phyloP scores from a whole-genome alignment of 345 rosid species.

The Euphorbia peplus region DNA sequence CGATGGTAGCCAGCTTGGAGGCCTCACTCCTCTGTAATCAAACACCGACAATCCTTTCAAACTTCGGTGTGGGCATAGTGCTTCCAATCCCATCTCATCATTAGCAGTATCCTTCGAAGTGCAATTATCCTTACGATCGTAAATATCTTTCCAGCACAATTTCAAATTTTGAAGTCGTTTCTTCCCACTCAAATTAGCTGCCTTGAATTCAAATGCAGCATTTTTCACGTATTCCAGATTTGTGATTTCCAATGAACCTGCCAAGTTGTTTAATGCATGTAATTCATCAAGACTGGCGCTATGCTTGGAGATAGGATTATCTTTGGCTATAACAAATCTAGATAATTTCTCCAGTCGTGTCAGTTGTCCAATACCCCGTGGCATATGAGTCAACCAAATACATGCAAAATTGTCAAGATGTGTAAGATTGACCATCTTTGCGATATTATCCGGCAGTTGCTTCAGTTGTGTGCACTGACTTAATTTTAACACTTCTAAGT shows the following conservation, averaged over 20 bases:
- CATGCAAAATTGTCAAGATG: conserved; percentile 4
- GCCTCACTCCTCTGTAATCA: neutral
- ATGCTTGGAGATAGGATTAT: neutral
- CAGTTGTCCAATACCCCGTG: conserved; percentile 6
- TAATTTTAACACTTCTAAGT: conserved; percentile 18
- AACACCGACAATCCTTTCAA: neutral
- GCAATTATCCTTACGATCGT: neutral
- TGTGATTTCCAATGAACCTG: conserved; percentile 4
- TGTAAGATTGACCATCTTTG: conserved; percentile 2
- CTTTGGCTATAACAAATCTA: neutral
- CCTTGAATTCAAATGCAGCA: neutral
- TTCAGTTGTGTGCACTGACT: neutral
- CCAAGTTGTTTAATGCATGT: conserved; percentile 1
- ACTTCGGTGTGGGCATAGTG: neutral
- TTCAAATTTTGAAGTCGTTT: neutral
- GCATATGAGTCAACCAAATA: neutral
- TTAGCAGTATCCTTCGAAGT: neutral
- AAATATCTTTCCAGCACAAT: neutral
- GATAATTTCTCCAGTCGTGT: conserved; percentile 6
- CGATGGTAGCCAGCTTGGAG: conserved; percentile 15
- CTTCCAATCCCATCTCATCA: conserved; percentile 3
- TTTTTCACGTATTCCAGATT: neutral
- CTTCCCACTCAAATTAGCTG: conserved; percentile 1
- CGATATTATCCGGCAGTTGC: neutral
- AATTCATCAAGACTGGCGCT: neutral